These are phyloP conservation scores for Plasmodium chabaudi DNA, from an alignment of 169 alveolate species.

Conservation along the genomic window DNA sequence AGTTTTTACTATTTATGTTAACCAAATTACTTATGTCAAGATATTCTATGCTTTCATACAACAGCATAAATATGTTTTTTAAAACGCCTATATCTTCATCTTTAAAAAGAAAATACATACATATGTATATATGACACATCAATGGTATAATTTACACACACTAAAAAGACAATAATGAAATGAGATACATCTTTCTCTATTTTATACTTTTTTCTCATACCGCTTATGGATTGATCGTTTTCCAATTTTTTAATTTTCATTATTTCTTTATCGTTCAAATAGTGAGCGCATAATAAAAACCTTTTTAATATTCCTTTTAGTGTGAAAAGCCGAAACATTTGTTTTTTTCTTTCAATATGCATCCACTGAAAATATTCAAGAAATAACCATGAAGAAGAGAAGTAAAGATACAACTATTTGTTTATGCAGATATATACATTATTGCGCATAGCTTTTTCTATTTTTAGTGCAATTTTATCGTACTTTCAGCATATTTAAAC, in stretches of 20 bases:
- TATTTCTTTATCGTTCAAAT: conserved; percentile 62
- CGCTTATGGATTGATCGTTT: conserved; percentile 18
- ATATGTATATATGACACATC: too few relatives aligned
- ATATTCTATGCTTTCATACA: conserved; percentile 55
- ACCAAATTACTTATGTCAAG: conserved; percentile 51
- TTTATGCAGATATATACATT: neutral
- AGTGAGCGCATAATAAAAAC: conserved; percentile 33
- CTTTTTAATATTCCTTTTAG: conserved; percentile 67
- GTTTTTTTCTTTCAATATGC: conserved; percentile 41
- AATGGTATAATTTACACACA: too few relatives aligned
- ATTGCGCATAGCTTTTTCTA: neutral
- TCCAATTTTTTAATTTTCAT: conserved; percentile 27
- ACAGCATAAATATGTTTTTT: conserved; percentile 39
- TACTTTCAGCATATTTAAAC: conserved; percentile 54
- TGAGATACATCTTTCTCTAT: neutral
- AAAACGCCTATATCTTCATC: conserved; percentile 21
- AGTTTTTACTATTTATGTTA: conserved; percentile 59
- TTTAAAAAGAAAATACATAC: neutral
- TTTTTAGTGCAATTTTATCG: neutral
- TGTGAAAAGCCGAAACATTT: conserved; percentile 46
- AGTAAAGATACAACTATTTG: neutral
- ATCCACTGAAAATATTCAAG: conserved; percentile 31
- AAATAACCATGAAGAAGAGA: neutral
- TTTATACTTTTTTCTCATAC: conserved; percentile 3
- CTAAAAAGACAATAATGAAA: too few relatives aligned